A percentile compares a stretch with the other conserved stretches of the same genome.
Evolutionary conservation across 2,329 filamentous ascomycete species (phyloP).

Genomic region (Sporothrix euskadiensis): DNA sequence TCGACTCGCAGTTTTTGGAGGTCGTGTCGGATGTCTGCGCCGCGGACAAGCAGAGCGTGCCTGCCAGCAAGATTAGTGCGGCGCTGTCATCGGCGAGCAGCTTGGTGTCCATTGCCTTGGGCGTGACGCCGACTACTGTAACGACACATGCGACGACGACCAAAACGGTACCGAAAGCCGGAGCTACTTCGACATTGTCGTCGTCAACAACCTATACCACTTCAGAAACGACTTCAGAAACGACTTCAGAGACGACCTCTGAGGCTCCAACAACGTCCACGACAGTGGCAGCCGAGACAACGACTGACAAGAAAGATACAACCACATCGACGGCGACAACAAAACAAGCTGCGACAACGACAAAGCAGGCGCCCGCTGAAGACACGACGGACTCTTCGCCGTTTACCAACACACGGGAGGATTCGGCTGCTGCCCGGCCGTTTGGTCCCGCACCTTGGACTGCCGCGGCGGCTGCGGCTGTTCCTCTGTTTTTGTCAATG

Average conservation of each 20-base stretch:
- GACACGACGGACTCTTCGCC: slow-evolving; percentile 32
- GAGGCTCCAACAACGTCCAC: not conserved
- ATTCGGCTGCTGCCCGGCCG: not conserved
- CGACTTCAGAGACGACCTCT: not conserved
- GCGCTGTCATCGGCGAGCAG: slow-evolving; percentile 30
- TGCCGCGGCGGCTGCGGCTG: not conserved
- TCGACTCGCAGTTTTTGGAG: slow-evolving; percentile 27
- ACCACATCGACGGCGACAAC: slow-evolving; percentile 2
- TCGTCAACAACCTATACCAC: not conserved
- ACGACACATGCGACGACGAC: slow-evolving; percentile 12
- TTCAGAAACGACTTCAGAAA: not conserved
- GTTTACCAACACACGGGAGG: slow-evolving; percentile 30
- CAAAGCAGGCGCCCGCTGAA: slow-evolving; percentile 13
- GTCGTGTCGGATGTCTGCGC: slow-evolving; percentile 29
- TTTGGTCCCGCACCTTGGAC: not conserved
- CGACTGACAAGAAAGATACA: not conserved
- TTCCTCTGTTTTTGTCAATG: not conserved
- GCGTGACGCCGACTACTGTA: not conserved
- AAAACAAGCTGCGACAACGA: not conserved
- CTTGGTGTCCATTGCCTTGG: slow-evolving; percentile 21
- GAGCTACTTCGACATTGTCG: not conserved
- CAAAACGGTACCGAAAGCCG: not conserved
- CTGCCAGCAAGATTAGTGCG: slow-evolving; percentile 19
- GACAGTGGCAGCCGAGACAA: not conserved
- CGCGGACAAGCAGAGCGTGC: slow-evolving; percentile 20